Base-by-base conservation (phyloP, 441 rosid genomes). In the Sinapis alba region DNA sequence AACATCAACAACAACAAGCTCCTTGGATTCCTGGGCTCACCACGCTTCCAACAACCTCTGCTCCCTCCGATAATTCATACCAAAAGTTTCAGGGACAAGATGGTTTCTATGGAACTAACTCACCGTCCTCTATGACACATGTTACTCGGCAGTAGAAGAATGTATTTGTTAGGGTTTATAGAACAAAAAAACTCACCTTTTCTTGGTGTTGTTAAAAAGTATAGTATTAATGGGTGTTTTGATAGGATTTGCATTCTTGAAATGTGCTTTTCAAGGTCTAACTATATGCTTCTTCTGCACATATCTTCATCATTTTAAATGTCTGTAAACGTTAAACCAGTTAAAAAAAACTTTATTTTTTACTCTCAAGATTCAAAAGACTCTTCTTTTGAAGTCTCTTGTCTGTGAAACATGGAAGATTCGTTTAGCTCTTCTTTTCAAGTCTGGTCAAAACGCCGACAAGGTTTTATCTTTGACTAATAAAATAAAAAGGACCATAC, bases 1-100 rank as follows among this genome's bases (percentile, higher is more conserved):
- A 62, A 56, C 78, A 59, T 24, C 71, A 24, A 63, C 72, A 78
- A 75, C 97, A 80, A 72, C 94, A 76, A 19, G 86, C 71, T 7
- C 82, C 83, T 68, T 68, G 88, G 69, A 69, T 83, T 57, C 78
- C 83, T 24, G 84, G 83, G 13, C 83, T 82, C 60, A 71, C 81
- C 50, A 81, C 81, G 73, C 75, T 72, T 62, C 74, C 88, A 13
- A 87, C 87, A 54, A 73, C 86, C 66, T 63, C 86, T 6, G 78
- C 72, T 16, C 71, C 79, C 47, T 66, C 80, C 0, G 80, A 85
- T 0, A 83, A 69, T 79, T 73, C 90, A 24, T 88, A 82, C 77
- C 92, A 84, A 67, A 82, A 77, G 51, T 86, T 73, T 74, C 89
- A 85, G 9, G 83, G 87, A 43, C 82, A 90, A 54, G 97, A 90